Conservation (phyloP, 2,329 filamentous ascomycete species). For the Colletotrichum tabaci region DNA sequence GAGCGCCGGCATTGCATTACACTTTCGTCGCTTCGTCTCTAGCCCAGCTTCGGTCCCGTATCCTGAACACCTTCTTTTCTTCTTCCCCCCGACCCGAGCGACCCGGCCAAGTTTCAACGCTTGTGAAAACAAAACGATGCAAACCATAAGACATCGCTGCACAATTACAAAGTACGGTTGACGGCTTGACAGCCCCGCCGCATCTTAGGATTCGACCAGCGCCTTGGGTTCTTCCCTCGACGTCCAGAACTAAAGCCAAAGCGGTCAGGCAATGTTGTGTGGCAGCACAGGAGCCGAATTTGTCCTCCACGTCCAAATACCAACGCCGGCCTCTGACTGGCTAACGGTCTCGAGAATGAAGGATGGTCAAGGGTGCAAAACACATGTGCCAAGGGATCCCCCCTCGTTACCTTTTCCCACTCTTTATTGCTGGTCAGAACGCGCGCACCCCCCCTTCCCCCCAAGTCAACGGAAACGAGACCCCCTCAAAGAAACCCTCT, state of each 20-base stretch:
- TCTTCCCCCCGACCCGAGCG: conserved; percentile 26
- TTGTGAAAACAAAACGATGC: background rate
- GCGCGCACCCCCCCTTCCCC: conserved; percentile 21
- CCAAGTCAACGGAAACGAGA: conserved; percentile 22
- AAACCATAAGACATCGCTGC: background rate
- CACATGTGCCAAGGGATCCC: conserved; percentile 32
- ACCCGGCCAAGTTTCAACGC: conserved; percentile 30
- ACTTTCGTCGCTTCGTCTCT: conserved; percentile 38
- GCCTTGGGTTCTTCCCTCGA: conserved; percentile 30
- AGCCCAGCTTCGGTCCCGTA: conserved; percentile 10
- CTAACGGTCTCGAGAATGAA: conserved; percentile 21
- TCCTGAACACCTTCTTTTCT: conserved; percentile 9
- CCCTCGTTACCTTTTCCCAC: conserved; percentile 26
- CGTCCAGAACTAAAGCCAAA: conserved; percentile 28
- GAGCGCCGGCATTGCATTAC: conserved; percentile 16
- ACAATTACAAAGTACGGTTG: no score
- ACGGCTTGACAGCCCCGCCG: conserved; percentile 19
- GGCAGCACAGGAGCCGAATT: conserved; percentile 35
- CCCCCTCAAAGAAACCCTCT: conserved; percentile 31
- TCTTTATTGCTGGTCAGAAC: conserved; percentile 25
- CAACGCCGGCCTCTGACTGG: conserved; percentile 36
- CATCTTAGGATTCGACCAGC: conserved; percentile 8
- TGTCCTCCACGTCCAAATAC: conserved; percentile 22
- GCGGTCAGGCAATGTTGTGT: conserved; percentile 31
- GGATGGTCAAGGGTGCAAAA: conserved; percentile 35